Percentiles rank a stretch among this genome's conserved stretches.
These are phyloP conservation scores for Aspergillus sclerotialis DNA, from an alignment of 2,329 filamentous ascomycete genomes.

Conservation along the genomic window DNA sequence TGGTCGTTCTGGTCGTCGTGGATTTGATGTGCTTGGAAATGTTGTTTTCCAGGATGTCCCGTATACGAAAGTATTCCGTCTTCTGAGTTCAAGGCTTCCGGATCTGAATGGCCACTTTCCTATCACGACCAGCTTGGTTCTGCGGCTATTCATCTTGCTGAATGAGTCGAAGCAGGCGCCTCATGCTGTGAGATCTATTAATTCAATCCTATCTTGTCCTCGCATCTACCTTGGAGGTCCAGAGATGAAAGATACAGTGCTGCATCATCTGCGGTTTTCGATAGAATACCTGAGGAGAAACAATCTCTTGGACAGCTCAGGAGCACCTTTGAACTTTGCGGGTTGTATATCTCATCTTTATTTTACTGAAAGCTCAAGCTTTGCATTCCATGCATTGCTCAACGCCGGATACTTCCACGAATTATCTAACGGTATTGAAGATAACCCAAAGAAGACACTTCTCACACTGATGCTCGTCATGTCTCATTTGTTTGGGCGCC, in stretches of 20 bases:
- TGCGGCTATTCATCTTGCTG: constrained; percentile 61
- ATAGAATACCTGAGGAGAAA: constrained; percentile 71
- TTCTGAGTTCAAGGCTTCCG: constrained; percentile 67
- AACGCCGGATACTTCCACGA: constrained; percentile 63
- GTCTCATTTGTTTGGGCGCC: constrained; percentile 62
- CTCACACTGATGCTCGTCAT: constrained; percentile 61
- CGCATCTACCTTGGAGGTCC: constrained; percentile 64
- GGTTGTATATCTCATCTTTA: constrained; percentile 66
- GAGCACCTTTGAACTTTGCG: constrained; percentile 65
- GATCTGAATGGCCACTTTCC: constrained; percentile 73
- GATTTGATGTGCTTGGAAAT: constrained; percentile 74
- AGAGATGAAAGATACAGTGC: constrained; percentile 60
- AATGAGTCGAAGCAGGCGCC: constrained; percentile 57
- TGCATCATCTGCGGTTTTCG: constrained; percentile 72
- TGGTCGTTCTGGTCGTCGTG: constrained; percentile 70
- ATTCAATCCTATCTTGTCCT: constrained; percentile 62
- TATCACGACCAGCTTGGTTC: constrained; percentile 64
- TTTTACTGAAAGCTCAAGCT: constrained; percentile 67
- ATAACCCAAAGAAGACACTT: constrained; percentile 44
- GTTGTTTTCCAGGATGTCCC: constrained; percentile 68
- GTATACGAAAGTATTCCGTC: constrained; percentile 54
- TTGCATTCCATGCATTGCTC: constrained; percentile 69
- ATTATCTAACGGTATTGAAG: constrained; percentile 53
- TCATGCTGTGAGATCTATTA: constrained; percentile 57
- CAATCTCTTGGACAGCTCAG: constrained; percentile 54